Conservation (phyloP, 2,329 filamentous ascomycete genomes). For the Botryosphaeria agaves region DNA sequence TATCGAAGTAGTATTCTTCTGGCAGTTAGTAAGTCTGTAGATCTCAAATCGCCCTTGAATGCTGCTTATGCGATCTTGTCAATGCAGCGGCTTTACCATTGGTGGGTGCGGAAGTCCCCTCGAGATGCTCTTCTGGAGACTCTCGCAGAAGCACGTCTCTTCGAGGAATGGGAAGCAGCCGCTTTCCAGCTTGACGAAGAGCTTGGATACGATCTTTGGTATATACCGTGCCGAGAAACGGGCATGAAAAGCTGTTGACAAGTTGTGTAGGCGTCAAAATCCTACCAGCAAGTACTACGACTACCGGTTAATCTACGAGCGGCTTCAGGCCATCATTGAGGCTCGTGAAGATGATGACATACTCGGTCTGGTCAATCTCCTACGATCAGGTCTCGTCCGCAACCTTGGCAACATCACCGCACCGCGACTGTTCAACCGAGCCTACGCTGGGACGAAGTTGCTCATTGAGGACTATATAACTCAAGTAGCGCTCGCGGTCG, state of each 20-base stretch:
- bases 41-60: background rate
- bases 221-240: conserved; percentile 5
- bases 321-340: conserved; percentile 51
- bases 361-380: conserved; percentile 56
- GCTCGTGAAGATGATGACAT: conserved; percentile 57
- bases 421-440: conserved; percentile 64
- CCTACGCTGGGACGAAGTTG: conserved; percentile 76
- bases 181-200: conserved; percentile 69
- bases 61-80: background rate
- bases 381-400: conserved; percentile 59
- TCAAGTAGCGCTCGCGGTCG: conserved; percentile 64
- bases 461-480: conserved; percentile 84
- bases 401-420: conserved; percentile 86
- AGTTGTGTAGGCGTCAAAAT: conserved; percentile 51
- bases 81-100: conserved; percentile 45
- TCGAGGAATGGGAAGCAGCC: conserved; percentile 77
- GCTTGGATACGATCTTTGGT: conserved; percentile 70
- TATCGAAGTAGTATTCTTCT: conserved; percentile 7
- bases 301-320: conserved; percentile 65
- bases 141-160: conserved; percentile 49
- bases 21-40: conserved; percentile 5
- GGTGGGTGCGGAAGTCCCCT: conserved; percentile 48
- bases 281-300: conserved; percentile 71
- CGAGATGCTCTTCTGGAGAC: conserved; percentile 48
- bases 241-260: background rate